Evolutionary conservation across 148 eudicot genomes (phyloP).

Genomic region (Vaccinium darrowii): DNA sequence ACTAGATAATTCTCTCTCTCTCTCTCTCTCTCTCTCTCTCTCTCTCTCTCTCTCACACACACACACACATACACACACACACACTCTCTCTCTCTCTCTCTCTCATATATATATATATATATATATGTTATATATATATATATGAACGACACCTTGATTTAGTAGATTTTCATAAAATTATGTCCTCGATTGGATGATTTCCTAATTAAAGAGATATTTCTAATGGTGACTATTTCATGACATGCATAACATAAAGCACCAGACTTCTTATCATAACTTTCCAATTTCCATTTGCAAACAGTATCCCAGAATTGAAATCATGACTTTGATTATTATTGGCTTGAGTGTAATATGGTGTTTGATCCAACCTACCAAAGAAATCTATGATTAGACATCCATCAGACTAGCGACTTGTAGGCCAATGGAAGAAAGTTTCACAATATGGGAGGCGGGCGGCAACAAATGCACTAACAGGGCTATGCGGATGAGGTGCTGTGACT

Average conservation of each 20-base stretch:
- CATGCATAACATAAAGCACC: not conserved
- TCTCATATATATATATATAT: too few relatives aligned
- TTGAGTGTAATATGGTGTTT: not conserved
- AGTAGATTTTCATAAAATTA: too few relatives aligned
- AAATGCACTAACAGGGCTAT: not conserved
- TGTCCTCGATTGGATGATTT: not conserved
- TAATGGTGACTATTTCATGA: not conserved
- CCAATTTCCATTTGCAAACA: not conserved
- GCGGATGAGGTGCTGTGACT: not conserved
- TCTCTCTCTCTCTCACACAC: too few relatives aligned
- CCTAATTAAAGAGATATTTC: not conserved
- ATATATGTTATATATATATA: too few relatives aligned
- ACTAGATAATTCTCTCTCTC: too few relatives aligned
- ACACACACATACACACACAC: too few relatives aligned
- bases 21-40: too few relatives aligned
- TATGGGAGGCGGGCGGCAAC: not conserved
- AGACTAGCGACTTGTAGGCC: constrained; percentile 43
- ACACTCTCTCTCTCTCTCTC: too few relatives aligned
- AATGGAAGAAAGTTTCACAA: constrained; percentile 23
- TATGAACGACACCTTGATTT: too few relatives aligned
- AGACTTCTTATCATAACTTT: too few relatives aligned
- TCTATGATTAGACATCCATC: constrained; percentile 45
- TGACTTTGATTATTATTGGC: not conserved
- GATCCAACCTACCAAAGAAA: constrained; percentile 30
- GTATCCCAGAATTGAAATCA: too few relatives aligned